Percentiles rank a stretch among this genome's conserved stretches.
Evolutionary conservation across 225 moss, liverwort and hornwort genomes (phyloP).

Genomic region (Bryoerythrophyllum caledonicum): DNA sequence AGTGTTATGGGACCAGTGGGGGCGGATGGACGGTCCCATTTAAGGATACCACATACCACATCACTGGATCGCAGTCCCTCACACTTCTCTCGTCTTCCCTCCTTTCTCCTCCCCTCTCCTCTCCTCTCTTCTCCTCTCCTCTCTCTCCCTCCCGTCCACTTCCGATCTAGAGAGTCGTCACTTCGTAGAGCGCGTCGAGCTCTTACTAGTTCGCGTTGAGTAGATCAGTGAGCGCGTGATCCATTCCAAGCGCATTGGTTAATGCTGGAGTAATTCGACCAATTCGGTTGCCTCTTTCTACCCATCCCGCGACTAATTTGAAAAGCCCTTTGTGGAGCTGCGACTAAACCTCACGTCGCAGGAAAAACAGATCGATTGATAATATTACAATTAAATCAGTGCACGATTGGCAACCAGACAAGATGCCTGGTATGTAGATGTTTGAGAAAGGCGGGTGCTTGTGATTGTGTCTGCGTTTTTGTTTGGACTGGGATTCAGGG

Average conservation of each 20-base stretch:
- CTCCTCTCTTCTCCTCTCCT: neutral
- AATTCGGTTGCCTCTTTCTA: slow-evolving; percentile 30
- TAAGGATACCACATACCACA: neutral
- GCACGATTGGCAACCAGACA: neutral
- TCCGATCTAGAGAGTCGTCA: neutral
- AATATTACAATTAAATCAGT: neutral
- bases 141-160: neutral
- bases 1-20: neutral
- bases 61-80: neutral
- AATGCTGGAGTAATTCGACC: slow-evolving; percentile 8
- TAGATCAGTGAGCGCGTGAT: too few species aligned
- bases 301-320: neutral
- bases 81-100: neutral
- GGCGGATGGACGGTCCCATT: neutral
- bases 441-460: neutral
- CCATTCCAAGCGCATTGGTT: neutral
- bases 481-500: too few species aligned
- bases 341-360: neutral
- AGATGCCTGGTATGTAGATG: slow-evolving; percentile 40
- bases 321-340: neutral
- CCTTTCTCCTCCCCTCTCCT: too few species aligned
- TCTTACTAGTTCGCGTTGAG: neutral
- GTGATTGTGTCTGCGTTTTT: too few species aligned
- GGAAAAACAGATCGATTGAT: neutral
- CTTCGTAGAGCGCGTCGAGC: too few species aligned